These are phyloP conservation scores for Buddleja alternifolia DNA, from an alignment of 257 asterid species.

Conservation along the genomic window DNA sequence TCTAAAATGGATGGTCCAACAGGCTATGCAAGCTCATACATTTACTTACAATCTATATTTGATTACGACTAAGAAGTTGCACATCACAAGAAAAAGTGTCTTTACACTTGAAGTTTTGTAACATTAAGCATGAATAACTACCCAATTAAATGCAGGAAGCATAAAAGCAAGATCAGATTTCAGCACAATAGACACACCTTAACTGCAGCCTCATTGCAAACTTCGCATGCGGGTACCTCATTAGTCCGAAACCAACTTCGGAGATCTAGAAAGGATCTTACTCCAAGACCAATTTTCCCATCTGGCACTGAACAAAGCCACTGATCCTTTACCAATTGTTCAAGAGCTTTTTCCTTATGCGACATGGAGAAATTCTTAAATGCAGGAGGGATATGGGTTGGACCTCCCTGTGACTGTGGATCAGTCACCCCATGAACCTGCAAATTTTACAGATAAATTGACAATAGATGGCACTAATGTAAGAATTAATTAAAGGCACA, in stretches of 20 bases:
- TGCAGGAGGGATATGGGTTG: conserved; percentile 69
- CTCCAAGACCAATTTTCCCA: conserved; percentile 78
- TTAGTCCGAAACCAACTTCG: conserved; percentile 86
- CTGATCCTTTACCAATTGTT: conserved; percentile 66
- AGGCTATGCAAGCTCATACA: background rate
- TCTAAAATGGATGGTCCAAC: background rate
- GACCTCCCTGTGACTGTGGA: conserved; percentile 57
- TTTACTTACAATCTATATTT: no score
- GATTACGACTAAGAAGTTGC: background rate
- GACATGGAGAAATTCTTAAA: conserved; percentile 74
- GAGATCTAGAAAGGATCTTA: conserved; percentile 89
- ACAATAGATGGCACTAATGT: conserved; percentile 16
- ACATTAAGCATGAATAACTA: conserved; percentile 5
- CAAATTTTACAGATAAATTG: conserved; percentile 26
- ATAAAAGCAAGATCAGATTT: conserved; percentile 1
- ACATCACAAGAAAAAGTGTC: background rate
- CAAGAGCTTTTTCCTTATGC: conserved; percentile 80
- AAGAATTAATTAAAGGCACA: conserved; percentile 19
- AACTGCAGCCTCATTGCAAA: conserved; percentile 94
- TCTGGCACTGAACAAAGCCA: conserved; percentile 76
- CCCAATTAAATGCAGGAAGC: background rate
- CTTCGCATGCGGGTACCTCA: conserved; percentile 81
- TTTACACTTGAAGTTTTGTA: background rate
- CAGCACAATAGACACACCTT: conserved; percentile 56
- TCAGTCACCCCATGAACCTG: conserved; percentile 53